A percentile compares a stretch with the other conserved stretches of the same genome.
phyloP scores from a whole-genome alignment of 805 yeast genomes.

The Nadsonia fulvescens region DNA sequence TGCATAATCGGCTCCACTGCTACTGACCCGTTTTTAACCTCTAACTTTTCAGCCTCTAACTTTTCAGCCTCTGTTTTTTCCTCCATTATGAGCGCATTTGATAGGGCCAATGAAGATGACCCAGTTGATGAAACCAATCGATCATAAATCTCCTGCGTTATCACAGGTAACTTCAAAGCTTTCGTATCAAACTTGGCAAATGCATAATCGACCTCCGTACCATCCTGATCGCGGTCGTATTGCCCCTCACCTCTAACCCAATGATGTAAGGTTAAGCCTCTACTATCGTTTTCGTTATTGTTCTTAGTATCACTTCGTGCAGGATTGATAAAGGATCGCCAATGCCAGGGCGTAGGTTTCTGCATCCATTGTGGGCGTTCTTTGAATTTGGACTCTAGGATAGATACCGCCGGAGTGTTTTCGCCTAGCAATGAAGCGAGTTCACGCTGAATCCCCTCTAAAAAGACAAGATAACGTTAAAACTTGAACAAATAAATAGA shows the following conservation, averaged over 20 bases:
- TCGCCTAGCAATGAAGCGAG: conserved; percentile 77
- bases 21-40: too few relatives aligned
- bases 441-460: conserved; percentile 73
- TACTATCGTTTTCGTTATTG: too few relatives aligned
- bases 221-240: conserved; percentile 19
- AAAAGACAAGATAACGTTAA: conserved; percentile 1
- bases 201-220: conserved; percentile 30
- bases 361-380: conserved; percentile 41
- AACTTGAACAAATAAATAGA: too few relatives aligned
- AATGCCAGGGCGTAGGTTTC: conserved; percentile 72
- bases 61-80: too few relatives aligned
- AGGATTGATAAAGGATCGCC: conserved; percentile 39
- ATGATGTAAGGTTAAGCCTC: conserved; percentile 43
- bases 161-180: conserved; percentile 51
- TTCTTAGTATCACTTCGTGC: conserved; percentile 33
- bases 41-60: too few relatives aligned
- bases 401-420: conserved; percentile 70
- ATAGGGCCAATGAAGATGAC: too few relatives aligned
- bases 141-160: conserved; percentile 44
- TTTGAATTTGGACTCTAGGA: conserved; percentile 37
- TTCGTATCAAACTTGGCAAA: conserved; percentile 61
- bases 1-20: too few relatives aligned
- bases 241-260: conserved; percentile 62
- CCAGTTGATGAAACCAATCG: too few relatives aligned
- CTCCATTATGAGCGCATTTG: too few relatives aligned